Percentiles rank a stretch among this genome's conserved stretches.
These are phyloP conservation scores for Hypoxylon sp. DNA, from an alignment of 2,329 filamentous ascomycete species.

Conservation along the genomic window DNA sequence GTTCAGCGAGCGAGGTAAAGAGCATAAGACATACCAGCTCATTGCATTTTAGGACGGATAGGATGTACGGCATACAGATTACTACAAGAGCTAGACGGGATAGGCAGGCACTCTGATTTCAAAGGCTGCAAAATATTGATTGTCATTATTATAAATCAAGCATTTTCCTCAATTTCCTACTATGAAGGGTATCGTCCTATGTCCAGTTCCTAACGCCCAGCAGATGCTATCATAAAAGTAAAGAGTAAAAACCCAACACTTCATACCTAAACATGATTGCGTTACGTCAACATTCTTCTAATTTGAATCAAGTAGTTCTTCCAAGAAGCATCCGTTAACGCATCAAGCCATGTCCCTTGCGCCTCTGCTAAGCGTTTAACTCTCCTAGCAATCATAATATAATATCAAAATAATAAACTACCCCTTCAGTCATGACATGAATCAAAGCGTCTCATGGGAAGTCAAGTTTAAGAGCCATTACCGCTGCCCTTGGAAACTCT, in stretches of 20 bases:
- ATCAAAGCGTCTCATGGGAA: background rate
- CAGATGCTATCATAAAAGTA: constrained; percentile 31
- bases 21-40: constrained; percentile 28
- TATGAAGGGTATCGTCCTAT: constrained; percentile 38
- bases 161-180: constrained; percentile 33
- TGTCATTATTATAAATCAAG: constrained; percentile 12
- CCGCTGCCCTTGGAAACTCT: constrained; percentile 64
- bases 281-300: background rate
- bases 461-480: constrained; percentile 11
- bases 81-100: constrained; percentile 15
- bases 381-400: constrained; percentile 4
- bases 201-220: constrained; percentile 30
- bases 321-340: background rate
- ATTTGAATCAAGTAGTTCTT: background rate
- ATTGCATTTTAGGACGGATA: constrained; percentile 29
- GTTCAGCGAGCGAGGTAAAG: constrained; percentile 24
- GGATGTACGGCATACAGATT: constrained; percentile 31
- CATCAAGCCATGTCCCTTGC: background rate
- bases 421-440: constrained; percentile 9
- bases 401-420: constrained; percentile 1
- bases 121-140: background rate
- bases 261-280: background rate
- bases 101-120: constrained; percentile 10
- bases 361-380: background rate
- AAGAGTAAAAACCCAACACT: constrained; percentile 17